Base-by-base conservation (phyloP, 257 asterid genomes). In the Cynanchum wilfordii region DNA sequence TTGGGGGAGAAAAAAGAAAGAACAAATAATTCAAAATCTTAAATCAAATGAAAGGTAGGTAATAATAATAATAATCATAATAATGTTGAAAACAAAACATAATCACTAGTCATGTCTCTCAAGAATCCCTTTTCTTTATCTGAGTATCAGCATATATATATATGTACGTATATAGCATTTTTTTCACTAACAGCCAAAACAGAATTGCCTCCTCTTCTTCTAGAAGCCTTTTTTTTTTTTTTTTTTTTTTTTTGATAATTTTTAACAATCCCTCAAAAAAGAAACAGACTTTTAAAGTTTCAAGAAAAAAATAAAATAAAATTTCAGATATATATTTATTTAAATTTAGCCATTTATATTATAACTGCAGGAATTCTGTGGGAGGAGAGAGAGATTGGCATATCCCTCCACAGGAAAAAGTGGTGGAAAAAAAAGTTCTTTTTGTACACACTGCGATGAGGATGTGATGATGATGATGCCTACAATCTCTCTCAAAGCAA, bases 391-490 rank as follows among this genome's bases (percentile, higher is more conserved):
- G 77, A 47, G 75, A 38, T 13, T 64, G 80, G 56, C 77, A 77
- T 77, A 78, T 72, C 85, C 89, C 86, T n/a, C 82, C 82, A 77
- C 84, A 83, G 71, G 56, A 85, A 77, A 77, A 78, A 78, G 83
- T 71, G 82, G 87, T 75, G 79, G 82, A 45, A 79, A 88, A 80
- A 89, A 90, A 91, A 87, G 89, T 81, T 87, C 85, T 85, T 89
- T 92, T 85, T 92, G 93, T 86, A 83, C 86, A 84, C 86, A 87
- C 82, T 83, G 92, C 85, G 82, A 92, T 89, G 84, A 85, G 87
- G 85, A 79, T 76, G 38, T 33, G 38, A 33, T 33, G 82, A 59
- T 80, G 87, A 71, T 86, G 84, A 79, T 89, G 85, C 83, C 81
- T 82, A 62, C 85, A 79, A 80, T 86, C 87, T 78, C 82, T 69